Evolutionary conservation across 176 grass and related monocot species (phyloP).

Genomic region (Rhynchospora pubera): DNA sequence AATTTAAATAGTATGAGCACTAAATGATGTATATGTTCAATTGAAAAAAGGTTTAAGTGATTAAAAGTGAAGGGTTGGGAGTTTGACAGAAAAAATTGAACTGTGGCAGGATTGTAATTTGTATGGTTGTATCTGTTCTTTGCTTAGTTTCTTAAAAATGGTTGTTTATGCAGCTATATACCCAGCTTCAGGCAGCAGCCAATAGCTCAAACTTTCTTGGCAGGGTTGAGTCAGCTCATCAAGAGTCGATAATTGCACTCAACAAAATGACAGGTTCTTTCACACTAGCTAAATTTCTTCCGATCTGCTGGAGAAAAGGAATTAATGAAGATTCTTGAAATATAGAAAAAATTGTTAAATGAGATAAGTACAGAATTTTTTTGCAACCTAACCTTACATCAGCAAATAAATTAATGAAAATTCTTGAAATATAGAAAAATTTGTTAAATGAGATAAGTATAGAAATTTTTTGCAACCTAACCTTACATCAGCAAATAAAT

Average conservation of each 20-base stretch:
- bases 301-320: not conserved
- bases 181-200: constrained; percentile 45
- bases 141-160: constrained; percentile 8
- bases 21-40: not conserved
- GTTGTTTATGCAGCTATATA: constrained; percentile 53
- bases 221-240: constrained; percentile 53
- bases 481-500: no score
- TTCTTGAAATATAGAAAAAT: no score
- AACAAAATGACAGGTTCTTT: constrained; percentile 41
- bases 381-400: no score
- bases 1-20: not conserved
- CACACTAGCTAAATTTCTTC: not conserved
- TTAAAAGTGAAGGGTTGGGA: not conserved
- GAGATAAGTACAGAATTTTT: not conserved
- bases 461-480: no score
- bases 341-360: not conserved
- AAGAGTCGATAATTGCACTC: constrained; percentile 26
- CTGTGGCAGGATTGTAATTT: not conserved
- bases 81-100: not conserved
- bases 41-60: not conserved
- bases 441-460: no score
- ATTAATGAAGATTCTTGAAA: not conserved
- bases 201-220: constrained; percentile 59
- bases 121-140: not conserved
- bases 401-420: no score